Percentiles rank a stretch among this genome's conserved stretches.
phyloP scores from a whole-genome alignment of 495 filamentous ascomycete genomes.

The Neurospora pannonica region DNA sequence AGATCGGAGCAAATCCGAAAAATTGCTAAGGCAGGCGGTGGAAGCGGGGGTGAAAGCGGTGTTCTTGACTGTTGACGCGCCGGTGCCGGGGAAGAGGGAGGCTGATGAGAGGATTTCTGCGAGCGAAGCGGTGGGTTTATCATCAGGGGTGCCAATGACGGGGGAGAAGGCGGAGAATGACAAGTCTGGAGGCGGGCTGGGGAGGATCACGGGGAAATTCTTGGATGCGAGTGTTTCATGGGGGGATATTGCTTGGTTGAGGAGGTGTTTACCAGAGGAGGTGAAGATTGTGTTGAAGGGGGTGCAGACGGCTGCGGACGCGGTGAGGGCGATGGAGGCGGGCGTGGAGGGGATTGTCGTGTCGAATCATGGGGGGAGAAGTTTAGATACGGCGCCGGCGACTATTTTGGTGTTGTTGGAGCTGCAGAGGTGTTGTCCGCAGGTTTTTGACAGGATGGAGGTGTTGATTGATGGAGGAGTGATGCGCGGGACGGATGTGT shows the following conservation, averaged over 20 bases:
- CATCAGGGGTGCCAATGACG: constrained; percentile 43
- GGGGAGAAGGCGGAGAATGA: constrained; percentile 52
- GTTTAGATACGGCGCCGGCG: constrained; percentile 53
- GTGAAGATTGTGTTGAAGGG: constrained; percentile 56
- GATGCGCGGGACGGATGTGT: constrained; percentile 53
- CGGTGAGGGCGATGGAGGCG: constrained; percentile 41
- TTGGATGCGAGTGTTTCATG: constrained; percentile 70
- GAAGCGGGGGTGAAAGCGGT: constrained; percentile 54
- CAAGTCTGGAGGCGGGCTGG: constrained; percentile 59
- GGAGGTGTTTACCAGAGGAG: constrained; percentile 21
- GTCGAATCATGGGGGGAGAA: constrained; percentile 63
- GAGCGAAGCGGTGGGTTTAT: constrained; percentile 39
- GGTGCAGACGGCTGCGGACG: constrained; percentile 54
- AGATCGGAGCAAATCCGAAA: constrained; percentile 57
- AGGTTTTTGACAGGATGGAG: constrained; percentile 53
- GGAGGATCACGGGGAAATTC: constrained; percentile 60
- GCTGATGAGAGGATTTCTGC: constrained; percentile 46
- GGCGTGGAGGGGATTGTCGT: constrained; percentile 52
- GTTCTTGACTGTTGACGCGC: constrained; percentile 60
- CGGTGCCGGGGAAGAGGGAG: constrained; percentile 54
- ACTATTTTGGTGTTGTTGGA: constrained; percentile 56
- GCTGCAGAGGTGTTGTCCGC: constrained; percentile 47
- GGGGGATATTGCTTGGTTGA: constrained; percentile 52
- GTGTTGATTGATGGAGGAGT: constrained; percentile 63
- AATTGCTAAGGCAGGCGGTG: constrained; percentile 47